Evolutionary conservation across 1,284 basidiomycete genomes (phyloP).

Genomic region (Ceratobasidium sp.): DNA sequence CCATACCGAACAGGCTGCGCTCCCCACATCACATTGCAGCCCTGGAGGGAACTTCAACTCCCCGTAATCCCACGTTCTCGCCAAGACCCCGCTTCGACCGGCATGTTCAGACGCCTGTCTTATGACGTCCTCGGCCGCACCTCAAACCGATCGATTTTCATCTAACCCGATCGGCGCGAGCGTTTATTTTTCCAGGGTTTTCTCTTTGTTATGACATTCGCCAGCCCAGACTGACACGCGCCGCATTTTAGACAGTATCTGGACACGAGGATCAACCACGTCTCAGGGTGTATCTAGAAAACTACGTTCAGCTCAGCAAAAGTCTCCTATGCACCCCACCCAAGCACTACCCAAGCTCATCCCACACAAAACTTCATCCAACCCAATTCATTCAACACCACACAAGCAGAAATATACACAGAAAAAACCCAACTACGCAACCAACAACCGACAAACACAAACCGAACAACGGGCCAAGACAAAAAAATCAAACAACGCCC

Average conservation of each 20-base stretch:
- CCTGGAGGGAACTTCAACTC: too few species aligned
- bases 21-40: too few species aligned
- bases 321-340: neutral
- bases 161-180: conserved; percentile 1
- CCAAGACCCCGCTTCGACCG: neutral
- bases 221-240: neutral
- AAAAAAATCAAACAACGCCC: conserved; percentile 31
- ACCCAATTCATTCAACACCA: neutral
- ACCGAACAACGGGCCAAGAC: neutral
- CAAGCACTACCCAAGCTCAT: neutral
- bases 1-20: too few species aligned
- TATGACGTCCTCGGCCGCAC: conserved; percentile 11
- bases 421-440: neutral
- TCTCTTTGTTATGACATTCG: conserved; percentile 12
- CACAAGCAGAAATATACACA: neutral
- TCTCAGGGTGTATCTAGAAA: neutral
- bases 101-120: neutral
- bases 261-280: too few species aligned
- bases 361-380: neutral
- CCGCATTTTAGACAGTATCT: too few species aligned
- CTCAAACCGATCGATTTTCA: conserved; percentile 1
- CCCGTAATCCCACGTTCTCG: neutral
- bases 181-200: conserved; percentile 20
- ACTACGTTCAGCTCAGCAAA: neutral
- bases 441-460: neutral